Percentiles rank a stretch among this genome's conserved stretches.
phyloP scores from a whole-genome alignment of 805 yeast genomes.

The Jamesozyma hellenica region DNA sequence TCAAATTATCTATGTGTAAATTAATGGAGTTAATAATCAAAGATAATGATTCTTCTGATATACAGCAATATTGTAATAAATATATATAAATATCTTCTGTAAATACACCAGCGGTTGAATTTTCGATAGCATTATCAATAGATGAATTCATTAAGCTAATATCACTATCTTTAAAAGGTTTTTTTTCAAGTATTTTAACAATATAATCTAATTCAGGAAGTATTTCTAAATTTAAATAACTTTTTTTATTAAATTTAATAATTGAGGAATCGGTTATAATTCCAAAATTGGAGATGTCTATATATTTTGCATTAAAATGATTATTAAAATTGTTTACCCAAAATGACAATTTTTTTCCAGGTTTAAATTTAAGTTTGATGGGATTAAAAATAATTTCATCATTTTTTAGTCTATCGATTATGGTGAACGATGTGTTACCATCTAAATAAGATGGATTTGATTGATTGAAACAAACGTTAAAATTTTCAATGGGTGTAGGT shows the following conservation, averaged over 20 bases:
- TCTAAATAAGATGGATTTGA: conserved; percentile 11
- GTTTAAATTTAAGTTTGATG: background rate
- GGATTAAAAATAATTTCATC: background rate
- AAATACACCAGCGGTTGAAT: conserved; percentile 17
- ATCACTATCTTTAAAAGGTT: background rate
- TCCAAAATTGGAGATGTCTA: too few species aligned
- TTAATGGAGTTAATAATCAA: conserved; percentile 13
- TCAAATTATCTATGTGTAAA: conserved; percentile 8
- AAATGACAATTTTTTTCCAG: conserved; percentile 7
- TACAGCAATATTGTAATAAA: conserved; percentile 16
- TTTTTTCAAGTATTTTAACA: conserved; percentile 1
- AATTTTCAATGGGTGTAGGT: conserved; percentile 17
- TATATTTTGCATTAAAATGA: background rate
- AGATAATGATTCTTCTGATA: conserved; percentile 7
- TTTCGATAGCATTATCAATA: conserved; percentile 5
- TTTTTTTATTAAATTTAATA: background rate
- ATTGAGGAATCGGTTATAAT: background rate
- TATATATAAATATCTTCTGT: conserved; percentile 28
- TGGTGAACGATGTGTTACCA: conserved; percentile 15
- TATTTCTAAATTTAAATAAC: background rate
- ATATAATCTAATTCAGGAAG: conserved; percentile 2
- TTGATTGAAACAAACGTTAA: conserved; percentile 16
- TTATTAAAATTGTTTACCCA: conserved; percentile 14
- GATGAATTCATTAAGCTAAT: conserved; percentile 1
- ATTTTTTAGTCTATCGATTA: background rate